A percentile compares a stretch with the other conserved stretches of the same genome.
Conservation (phyloP, 83 land plant species). For the Diphasiastrum complanatum region DNA sequence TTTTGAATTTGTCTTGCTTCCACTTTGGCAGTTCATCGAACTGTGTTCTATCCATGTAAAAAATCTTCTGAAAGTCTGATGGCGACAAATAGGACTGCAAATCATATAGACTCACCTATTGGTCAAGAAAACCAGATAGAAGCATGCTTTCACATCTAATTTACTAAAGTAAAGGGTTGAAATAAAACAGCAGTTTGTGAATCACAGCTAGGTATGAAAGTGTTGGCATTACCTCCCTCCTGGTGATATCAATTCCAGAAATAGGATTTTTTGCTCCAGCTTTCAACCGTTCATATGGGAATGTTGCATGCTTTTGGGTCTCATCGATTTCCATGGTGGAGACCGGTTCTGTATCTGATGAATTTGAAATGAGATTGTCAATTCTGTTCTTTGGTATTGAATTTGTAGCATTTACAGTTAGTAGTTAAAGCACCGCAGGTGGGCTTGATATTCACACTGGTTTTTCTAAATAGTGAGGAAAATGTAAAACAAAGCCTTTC, state of each 20-base stretch:
- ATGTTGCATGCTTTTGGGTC: constrained; percentile 31
- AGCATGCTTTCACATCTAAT: background rate
- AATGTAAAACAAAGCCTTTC: too few relatives aligned
- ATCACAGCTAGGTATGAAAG: background rate
- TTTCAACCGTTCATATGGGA: constrained; percentile 81
- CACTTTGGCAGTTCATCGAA: constrained; percentile 89
- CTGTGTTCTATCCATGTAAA: constrained; percentile 68
- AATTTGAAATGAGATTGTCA: background rate
- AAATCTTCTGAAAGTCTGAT: constrained; percentile 69
- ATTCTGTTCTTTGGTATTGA: background rate
- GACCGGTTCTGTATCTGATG: background rate
- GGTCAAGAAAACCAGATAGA: background rate
- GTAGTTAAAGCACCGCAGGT: too few relatives aligned
- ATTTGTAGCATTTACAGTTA: too few relatives aligned
- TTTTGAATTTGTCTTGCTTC: constrained; percentile 78
- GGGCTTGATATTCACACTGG: too few relatives aligned
- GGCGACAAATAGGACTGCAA: constrained; percentile 74
- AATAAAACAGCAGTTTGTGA: background rate
- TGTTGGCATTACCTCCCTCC: constrained; percentile 63
- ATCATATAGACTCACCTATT: background rate
- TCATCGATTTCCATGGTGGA: constrained; percentile 1
- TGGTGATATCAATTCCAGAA: constrained; percentile 75
- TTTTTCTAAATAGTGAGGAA: too few relatives aligned
- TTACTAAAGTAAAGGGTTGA: background rate
- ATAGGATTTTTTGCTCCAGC: constrained; percentile 57